A percentile compares a stretch with the other conserved stretches of the same genome.
Conservation (phyloP, 208 protist genomes). For the Leishmania lainsoni region DNA sequence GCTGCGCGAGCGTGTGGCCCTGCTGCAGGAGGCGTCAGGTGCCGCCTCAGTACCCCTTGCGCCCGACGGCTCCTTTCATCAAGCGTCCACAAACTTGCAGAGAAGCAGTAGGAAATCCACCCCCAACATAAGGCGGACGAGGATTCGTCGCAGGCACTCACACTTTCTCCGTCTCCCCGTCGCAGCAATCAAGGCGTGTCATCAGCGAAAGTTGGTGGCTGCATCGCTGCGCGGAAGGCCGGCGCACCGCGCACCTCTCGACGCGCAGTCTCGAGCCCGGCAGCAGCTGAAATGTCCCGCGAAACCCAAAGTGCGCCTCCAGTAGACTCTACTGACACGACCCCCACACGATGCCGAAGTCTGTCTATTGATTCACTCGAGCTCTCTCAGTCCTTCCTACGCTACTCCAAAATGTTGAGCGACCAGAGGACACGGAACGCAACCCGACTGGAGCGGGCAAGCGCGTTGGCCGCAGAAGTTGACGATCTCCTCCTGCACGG, state of each 20-base stretch:
- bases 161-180: conserved; percentile 13
- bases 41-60: neutral
- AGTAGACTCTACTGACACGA: neutral
- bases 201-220: neutral
- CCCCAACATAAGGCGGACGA: neutral
- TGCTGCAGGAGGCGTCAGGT: conserved; percentile 2
- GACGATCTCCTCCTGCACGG: conserved; percentile 57
- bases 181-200: neutral
- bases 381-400: conserved; percentile 51
- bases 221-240: neutral
- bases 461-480: conserved; percentile 37
- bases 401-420: conserved; percentile 55
- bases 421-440: conserved; percentile 45
- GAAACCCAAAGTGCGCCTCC: neutral
- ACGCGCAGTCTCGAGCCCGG: neutral
- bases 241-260: neutral
- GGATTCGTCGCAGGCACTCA: conserved; percentile 17
- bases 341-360: conserved; percentile 22
- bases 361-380: conserved; percentile 42
- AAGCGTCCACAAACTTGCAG: neutral
- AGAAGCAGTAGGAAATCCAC: neutral
- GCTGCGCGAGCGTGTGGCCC: conserved; percentile 32
- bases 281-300: neutral
- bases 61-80: neutral
- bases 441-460: conserved; percentile 34